Percentiles rank a stretch among this genome's conserved stretches.
These are phyloP conservation scores for Solanum phureja DNA, from an alignment of 257 asterid species.

Conservation along the genomic window DNA sequence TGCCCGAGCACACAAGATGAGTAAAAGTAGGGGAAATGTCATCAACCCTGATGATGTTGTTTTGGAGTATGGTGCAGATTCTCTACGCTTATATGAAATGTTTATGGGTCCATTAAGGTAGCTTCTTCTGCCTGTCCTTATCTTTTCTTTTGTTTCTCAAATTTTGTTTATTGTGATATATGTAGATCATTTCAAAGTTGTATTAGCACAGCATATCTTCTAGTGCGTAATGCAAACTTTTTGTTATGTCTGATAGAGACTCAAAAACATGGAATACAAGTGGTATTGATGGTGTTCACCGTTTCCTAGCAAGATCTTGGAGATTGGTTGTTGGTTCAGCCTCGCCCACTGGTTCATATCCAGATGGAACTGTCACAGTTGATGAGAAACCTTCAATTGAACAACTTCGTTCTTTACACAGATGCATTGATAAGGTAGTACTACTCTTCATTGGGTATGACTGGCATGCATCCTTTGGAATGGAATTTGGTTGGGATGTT, in stretches of 20 bases:
- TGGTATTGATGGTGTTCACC: constrained; percentile 97
- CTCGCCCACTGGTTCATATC: constrained; percentile 52
- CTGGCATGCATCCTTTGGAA: not conserved
- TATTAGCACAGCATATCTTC: not conserved
- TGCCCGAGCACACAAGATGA: constrained; percentile 94
- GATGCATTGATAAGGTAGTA: constrained; percentile 82
- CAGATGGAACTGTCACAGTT: constrained; percentile 47
- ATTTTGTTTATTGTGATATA: not conserved
- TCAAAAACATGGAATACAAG: constrained; percentile 95
- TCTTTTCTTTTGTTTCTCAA: constrained; percentile 1
- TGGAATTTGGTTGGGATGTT: not conserved
- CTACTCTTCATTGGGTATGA: not conserved
- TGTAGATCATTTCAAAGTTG: not conserved
- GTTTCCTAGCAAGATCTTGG: constrained; percentile 90
- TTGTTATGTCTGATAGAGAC: constrained; percentile 44
- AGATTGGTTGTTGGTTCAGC: constrained; percentile 84
- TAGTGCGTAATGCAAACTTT: not conserved
- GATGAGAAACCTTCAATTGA: constrained; percentile 65
- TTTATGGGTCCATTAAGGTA: constrained; percentile 99
- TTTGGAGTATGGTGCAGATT: constrained; percentile 86
- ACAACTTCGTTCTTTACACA: constrained; percentile 73
- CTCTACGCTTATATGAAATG: constrained; percentile 98
- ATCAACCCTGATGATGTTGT: constrained; percentile 95
- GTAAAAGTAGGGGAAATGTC: constrained; percentile 97
- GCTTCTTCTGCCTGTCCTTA: constrained; percentile 1